phyloP scores from a whole-genome alignment of 2,329 filamentous ascomycete genomes.

The Nannizziopsis barbatae region DNA sequence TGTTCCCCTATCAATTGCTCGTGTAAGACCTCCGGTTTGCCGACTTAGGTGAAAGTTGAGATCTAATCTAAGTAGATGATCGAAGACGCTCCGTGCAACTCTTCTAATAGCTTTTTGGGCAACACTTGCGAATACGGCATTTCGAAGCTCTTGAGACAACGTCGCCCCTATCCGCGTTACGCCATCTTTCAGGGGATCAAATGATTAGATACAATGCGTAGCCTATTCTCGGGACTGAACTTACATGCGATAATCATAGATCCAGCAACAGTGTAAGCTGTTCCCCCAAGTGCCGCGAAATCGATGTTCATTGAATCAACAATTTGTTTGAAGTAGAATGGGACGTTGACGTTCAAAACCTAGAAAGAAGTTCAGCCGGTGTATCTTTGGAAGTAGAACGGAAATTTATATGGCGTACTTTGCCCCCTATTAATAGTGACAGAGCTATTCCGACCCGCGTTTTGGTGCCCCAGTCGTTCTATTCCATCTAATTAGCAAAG shows the following conservation, averaged over 20 bases:
- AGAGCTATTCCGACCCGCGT: constrained; percentile 78
- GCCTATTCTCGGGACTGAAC: constrained; percentile 15
- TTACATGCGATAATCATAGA: constrained; percentile 80
- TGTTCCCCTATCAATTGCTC: constrained; percentile 90
- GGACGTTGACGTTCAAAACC: constrained; percentile 90
- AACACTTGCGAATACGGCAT: constrained; percentile 92
- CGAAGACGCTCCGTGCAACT: constrained; percentile 85
- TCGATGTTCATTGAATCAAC: constrained; percentile 98
- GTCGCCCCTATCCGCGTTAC: constrained; percentile 78
- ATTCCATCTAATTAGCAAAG: constrained; percentile 10
- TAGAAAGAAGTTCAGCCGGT: constrained; percentile 22
- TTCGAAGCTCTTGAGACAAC: constrained; percentile 83
- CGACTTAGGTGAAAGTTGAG: constrained; percentile 87
- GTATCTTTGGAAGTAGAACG: neutral
- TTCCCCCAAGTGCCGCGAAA: constrained; percentile 73
- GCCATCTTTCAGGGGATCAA: constrained; percentile 47
- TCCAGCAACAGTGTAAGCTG: constrained; percentile 76
- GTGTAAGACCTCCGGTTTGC: constrained; percentile 86
- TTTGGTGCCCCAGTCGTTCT: constrained; percentile 68
- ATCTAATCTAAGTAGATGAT: constrained; percentile 77
- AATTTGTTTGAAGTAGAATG: constrained; percentile 98
- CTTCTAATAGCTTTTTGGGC: constrained; percentile 90
- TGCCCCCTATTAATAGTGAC: constrained; percentile 71
- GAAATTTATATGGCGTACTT: constrained; percentile 42
- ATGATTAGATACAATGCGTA: constrained; percentile 4